A percentile compares a stretch with the other conserved stretches of the same genome.
phyloP scores from a whole-genome alignment of 2,329 filamentous ascomycete species.

The Phyllosticta citrichinensis region DNA sequence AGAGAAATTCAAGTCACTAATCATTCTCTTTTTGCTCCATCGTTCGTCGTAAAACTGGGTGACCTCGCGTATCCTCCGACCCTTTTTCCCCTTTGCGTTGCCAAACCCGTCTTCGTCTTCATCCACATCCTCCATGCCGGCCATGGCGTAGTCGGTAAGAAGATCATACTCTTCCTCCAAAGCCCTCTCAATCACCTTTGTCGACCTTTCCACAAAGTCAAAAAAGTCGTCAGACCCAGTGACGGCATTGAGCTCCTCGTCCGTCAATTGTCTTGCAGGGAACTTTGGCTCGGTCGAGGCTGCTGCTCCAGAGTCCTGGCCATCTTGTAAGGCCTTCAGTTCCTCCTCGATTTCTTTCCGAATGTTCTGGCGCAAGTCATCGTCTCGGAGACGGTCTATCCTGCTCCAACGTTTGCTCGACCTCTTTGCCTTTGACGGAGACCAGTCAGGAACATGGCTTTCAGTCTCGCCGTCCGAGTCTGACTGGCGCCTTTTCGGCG shows the following conservation, averaged over 20 bases:
- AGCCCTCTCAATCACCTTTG: conserved; percentile 92
- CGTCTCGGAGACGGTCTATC: conserved; percentile 71
- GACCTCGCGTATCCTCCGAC: conserved; percentile 72
- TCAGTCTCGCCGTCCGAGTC: conserved; percentile 52
- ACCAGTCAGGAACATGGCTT: conserved; percentile 31
- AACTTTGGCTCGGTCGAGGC: conserved; percentile 43
- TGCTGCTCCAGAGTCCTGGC: conserved; percentile 31
- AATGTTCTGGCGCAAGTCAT: conserved; percentile 77
- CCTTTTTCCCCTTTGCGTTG: conserved; percentile 59
- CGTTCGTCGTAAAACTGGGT: conserved; percentile 90
- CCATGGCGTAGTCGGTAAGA: conserved; percentile 83
- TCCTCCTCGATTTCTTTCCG: conserved; percentile 90
- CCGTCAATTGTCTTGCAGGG: conserved; percentile 67
- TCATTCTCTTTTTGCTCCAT: conserved; percentile 96
- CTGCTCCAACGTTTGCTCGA: conserved; percentile 67
- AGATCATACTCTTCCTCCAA: conserved; percentile 89
- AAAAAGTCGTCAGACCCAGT: conserved; percentile 88
- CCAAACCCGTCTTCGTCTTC: conserved; percentile 69
- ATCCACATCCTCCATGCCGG: conserved; percentile 63
- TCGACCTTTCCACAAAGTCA: conserved; percentile 89
- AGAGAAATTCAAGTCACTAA: conserved; percentile 91
- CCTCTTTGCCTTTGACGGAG: conserved; percentile 41
- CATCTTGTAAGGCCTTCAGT: conserved; percentile 53
- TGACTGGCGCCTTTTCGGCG: conserved; percentile 41
- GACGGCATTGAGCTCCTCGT: conserved; percentile 81